Percentiles rank a stretch among this genome's conserved stretches.
phyloP scores from a whole-genome alignment of 148 eudicot species.

The Cornus kousa region DNA sequence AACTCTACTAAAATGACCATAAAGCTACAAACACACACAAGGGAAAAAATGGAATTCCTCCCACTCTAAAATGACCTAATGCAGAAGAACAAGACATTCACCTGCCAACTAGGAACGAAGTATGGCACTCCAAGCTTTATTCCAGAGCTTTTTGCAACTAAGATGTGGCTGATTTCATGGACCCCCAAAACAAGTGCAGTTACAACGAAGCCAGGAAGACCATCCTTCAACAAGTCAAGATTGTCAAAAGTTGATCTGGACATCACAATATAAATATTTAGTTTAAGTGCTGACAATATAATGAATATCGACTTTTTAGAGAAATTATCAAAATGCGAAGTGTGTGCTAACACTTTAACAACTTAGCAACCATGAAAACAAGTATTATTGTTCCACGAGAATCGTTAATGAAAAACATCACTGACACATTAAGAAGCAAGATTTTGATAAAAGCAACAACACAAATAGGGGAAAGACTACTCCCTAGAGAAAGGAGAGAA shows the following conservation, averaged over 20 bases:
- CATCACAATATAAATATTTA: conserved; percentile 16
- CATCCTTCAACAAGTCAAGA: conserved; percentile 67
- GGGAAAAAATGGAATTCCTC: not conserved
- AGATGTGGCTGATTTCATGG: conserved; percentile 87
- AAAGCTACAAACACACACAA: not conserved
- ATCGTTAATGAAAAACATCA: too few relatives aligned
- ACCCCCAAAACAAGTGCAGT: conserved; percentile 80
- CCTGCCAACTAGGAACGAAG: conserved; percentile 99
- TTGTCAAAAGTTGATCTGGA: conserved; percentile 86
- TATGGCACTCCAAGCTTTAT: conserved; percentile 87
- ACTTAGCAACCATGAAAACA: not conserved
- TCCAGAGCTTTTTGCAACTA: conserved; percentile 65
- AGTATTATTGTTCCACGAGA: not conserved
- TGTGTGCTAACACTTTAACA: not conserved
- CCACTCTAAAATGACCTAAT: not conserved
- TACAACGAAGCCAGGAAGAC: conserved; percentile 90
- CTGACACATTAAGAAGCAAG: too few relatives aligned
- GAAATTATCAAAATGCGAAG: not conserved
- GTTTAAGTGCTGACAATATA: not conserved
- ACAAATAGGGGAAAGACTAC: not conserved
- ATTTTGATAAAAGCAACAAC: not conserved
- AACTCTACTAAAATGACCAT: too few relatives aligned
- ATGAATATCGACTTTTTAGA: not conserved
- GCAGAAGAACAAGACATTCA: conserved; percentile 25
- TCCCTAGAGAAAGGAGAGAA: not conserved